phyloP scores from a whole-genome alignment of 768 basidiomycete species.

The Hericium erinaceus region DNA sequence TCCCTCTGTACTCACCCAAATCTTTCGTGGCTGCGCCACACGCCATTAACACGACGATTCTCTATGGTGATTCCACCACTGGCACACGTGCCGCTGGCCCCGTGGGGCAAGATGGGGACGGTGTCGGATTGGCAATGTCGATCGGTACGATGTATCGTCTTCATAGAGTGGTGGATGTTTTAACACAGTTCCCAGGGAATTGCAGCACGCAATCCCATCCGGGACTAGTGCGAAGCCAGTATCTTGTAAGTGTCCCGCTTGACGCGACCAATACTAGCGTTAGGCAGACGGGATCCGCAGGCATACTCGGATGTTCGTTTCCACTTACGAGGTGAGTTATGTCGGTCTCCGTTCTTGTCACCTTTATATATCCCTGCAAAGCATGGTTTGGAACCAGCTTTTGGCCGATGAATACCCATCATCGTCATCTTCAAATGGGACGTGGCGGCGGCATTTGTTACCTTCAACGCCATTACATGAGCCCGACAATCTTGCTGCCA shows the following conservation, averaged over 20 bases:
- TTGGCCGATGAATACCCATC: background rate
- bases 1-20: constrained; percentile 42
- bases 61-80: constrained; percentile 65
- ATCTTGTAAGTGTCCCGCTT: constrained; percentile 53
- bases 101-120: constrained; percentile 43
- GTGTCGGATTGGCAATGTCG: constrained; percentile 18
- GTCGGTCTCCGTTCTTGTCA: background rate
- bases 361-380: background rate
- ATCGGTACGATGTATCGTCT: too few species aligned
- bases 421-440: too few species aligned
- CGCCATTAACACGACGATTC: constrained; percentile 37
- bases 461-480: background rate
- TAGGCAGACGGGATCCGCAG: constrained; percentile 43
- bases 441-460: background rate
- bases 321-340: constrained; percentile 53
- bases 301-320: constrained; percentile 71
- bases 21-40: constrained; percentile 32
- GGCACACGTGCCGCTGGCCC: constrained; percentile 59
- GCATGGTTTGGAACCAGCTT: constrained; percentile 14
- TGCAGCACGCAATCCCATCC: constrained; percentile 39
- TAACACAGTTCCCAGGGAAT: too few species aligned
- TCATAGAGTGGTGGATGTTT: too few species aligned
- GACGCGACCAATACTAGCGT: constrained; percentile 55
- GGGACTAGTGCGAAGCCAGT: constrained; percentile 35
- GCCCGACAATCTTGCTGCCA: background rate